Evolutionary conservation across 148 eudicot genomes (phyloP), one percentile per base, ranked within the genome.

Genomic region (Rhododendron henanense): DNA sequence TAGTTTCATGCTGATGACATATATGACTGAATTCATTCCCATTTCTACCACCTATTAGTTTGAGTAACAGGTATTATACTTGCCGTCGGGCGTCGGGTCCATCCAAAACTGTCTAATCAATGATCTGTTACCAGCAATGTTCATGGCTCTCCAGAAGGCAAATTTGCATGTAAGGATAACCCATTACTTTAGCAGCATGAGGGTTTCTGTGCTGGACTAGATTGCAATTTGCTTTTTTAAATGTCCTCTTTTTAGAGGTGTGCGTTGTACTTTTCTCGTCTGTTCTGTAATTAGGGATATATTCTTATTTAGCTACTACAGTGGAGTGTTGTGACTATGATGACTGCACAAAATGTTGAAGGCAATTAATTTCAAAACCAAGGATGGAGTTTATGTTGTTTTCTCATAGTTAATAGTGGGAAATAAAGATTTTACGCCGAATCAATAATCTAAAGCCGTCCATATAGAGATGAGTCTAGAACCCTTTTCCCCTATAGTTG

Each of bases 81-180:
- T 25, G 33, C 73, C 3, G 15, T 65, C 14, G 91, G 88, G 93
- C n/a, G n/a, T n/a, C n/a, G n/a, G n/a, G n/a, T 93, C 45, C 98
- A 95, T 86, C 98, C 97, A 48, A 94, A 93, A 87, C 88, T 94
- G 81, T 97, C 96, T 3, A 95, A 94, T 83, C 92, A 93, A 93
- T 77, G 93, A 94, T 89, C 93, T 92, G 78, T 88, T 94, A 82
- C 90, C 88, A 77, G 90, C 92, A 6, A 89, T 84, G 63, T 93
- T 96, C 83, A 91, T 31, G 86, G 94, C 89, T 81, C 94, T 93
- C 11, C 93, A 96, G 93, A 90, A 90, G 85, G 90, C 80, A 61
- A 63, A 91, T 81, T 87, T 81, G 86, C 88, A 69, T 61, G 44
- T 25, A 86, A 85, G 82, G 81, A 79, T 78, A 59, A 53, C 44